These are phyloP conservation scores for Linum lewisii DNA, from an alignment of 345 rosid genomes.

Conservation along the genomic window DNA sequence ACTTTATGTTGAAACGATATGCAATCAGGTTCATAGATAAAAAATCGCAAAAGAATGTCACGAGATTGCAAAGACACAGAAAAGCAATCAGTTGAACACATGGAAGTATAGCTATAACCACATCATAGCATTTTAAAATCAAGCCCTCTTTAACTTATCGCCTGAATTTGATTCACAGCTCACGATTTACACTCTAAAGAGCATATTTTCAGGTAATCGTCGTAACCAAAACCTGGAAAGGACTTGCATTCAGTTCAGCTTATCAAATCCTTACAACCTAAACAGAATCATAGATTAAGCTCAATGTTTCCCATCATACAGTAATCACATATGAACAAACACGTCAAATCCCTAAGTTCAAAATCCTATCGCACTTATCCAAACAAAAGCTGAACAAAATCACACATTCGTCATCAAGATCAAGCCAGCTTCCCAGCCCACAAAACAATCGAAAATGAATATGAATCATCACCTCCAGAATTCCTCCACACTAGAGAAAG, in stretches of 20 bases:
- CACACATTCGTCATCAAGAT: not conserved
- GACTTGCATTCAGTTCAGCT: not conserved
- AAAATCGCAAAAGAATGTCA: no score
- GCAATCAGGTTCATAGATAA: no score
- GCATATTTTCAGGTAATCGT: no score
- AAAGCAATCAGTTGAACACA: no score
- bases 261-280: not conserved
- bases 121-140: no score
- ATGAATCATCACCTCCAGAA: slow-evolving; percentile 62
- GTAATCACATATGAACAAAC: not conserved
- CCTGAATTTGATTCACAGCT: no score
- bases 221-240: no score
- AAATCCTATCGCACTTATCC: not conserved
- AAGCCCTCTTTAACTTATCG: no score
- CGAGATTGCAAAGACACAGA: no score
- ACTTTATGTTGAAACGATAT: no score
- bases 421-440: not conserved
- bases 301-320: not conserved
- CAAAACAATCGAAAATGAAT: not conserved
- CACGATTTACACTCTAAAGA: no score
- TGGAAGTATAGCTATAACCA: no score
- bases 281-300: not conserved
- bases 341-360: not conserved
- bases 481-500: slow-evolving; percentile 66
- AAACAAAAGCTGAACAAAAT: not conserved